A percentile compares a stretch with the other conserved stretches of the same genome.
phyloP scores from a whole-genome alignment of 2,329 filamentous ascomycete genomes.

The Dactylonectria estremocensis region DNA sequence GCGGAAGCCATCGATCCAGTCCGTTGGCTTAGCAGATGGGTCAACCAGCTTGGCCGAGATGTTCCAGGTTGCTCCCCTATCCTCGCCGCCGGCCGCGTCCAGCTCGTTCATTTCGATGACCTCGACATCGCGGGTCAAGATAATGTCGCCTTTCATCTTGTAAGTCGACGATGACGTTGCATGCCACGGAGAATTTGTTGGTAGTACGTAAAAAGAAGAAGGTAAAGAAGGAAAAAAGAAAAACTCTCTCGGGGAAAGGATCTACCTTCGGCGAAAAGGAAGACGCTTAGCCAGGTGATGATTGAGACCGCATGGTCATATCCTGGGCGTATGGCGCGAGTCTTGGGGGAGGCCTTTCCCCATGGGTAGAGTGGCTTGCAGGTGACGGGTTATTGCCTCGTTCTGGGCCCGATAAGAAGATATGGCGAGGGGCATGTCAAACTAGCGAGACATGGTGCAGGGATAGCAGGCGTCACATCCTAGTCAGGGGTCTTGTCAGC shows the following conservation, averaged over 20 bases:
- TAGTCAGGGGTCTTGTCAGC: neutral
- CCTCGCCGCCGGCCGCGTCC: neutral
- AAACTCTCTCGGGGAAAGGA: neutral
- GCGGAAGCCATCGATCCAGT: slow-evolving; percentile 14
- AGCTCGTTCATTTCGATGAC: slow-evolving; percentile 27
- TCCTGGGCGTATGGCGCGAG: neutral
- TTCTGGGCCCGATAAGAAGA: neutral
- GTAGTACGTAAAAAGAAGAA: neutral
- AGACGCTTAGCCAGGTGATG: neutral
- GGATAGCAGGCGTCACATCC: neutral
- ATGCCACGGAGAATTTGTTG: neutral
- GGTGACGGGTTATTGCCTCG: neutral
- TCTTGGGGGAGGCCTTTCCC: neutral
- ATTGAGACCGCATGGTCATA: neutral
- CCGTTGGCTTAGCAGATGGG: neutral
- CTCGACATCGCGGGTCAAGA: slow-evolving; percentile 26
- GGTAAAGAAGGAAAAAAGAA: too few species aligned
- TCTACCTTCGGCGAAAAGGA: neutral
- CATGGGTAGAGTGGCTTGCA: neutral
- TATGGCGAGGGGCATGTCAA: neutral
- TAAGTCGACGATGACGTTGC: neutral
- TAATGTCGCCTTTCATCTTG: slow-evolving; percentile 16
- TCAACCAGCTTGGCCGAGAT: neutral
- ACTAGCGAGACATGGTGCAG: neutral
- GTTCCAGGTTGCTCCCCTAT: neutral